phyloP scores from a whole-genome alignment of 352 stramenopile species.

The Poterioochromonas sp. region DNA sequence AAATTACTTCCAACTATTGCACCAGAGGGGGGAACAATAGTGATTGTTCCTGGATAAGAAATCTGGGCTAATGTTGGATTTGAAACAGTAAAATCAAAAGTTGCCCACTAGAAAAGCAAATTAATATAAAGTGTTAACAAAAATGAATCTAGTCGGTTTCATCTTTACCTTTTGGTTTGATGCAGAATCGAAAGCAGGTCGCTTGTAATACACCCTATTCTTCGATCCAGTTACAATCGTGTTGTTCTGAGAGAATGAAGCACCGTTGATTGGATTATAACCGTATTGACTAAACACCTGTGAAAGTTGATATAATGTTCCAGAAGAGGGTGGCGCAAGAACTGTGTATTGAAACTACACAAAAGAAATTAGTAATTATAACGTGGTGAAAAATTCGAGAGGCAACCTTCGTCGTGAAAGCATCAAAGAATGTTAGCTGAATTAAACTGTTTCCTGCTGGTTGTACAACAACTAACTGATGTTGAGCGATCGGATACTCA shows the following conservation, averaged over 20 bases:
- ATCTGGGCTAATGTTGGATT: conserved; percentile 52
- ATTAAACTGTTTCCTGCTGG: conserved; percentile 63
- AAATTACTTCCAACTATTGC: conserved; percentile 70
- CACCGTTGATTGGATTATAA: conserved; percentile 66
- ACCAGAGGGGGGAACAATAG: conserved; percentile 60
- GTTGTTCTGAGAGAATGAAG: conserved; percentile 52
- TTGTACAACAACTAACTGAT: conserved; percentile 45
- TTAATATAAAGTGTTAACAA: neutral
- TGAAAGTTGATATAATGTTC: conserved; percentile 72
- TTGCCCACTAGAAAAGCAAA: conserved; percentile 53
- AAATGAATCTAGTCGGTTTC: neutral
- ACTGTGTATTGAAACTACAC: conserved; percentile 48
- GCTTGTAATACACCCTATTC: conserved; percentile 67
- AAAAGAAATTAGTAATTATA: neutral
- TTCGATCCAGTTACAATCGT: conserved; percentile 63
- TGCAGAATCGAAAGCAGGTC: conserved; percentile 39
- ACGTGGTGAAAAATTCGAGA: neutral
- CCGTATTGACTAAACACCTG: conserved; percentile 72
- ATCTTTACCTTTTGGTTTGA: neutral
- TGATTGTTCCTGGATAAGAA: conserved; percentile 57
- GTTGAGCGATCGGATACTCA: conserved; percentile 29
- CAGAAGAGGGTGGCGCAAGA: conserved; percentile 61
- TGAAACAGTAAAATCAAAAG: conserved; percentile 70
- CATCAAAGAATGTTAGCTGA: conserved; percentile 62
- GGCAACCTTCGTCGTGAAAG: neutral